Base-by-base conservation (phyloP, 768 basidiomycete genomes). In the Boletellus ananas region DNA sequence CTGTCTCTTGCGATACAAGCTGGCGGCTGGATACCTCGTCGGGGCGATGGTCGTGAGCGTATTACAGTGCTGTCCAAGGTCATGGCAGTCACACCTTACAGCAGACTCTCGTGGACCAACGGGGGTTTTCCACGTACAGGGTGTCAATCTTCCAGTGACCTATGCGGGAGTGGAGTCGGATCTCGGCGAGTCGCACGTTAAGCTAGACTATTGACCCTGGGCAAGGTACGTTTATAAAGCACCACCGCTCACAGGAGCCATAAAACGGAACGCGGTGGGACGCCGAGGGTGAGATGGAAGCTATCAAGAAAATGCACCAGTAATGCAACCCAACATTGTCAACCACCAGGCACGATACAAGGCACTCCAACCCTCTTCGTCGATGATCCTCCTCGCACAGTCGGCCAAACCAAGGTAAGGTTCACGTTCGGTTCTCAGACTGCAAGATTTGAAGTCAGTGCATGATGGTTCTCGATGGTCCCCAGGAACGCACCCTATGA, bases 301-400 rank as follows among this genome's bases (percentile, higher is more conserved):
- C 43, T 21, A 57, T 56, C 58, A 69, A 29, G 73, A 67, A 21
- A 73, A 64, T 43, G 81, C 79, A 54, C 79, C 84, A 43, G 63
- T 70, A 31, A 85, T 64, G 35, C 79, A 79, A 25, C 80, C 84
- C 35, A 89, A 57, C 65, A 87, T 71, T 4, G 86, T 89, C 43
- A 90, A 62, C 90, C 90, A 92, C 89, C 89, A 92, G 5, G 84
- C 90, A 31, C 90, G 83, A 62, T 88, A 90, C 47, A 94, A 65
- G 0, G 87, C 77, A 56, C 66, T 63, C 70, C 77, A 78, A 1
- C 91, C 91, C 64, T 94, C 91, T 66, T 94, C 90, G 31, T 85
- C 76, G 12, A 86, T 62, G 31, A 92, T 90, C 55, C 81, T 77
- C 68, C 86, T 87, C 11, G 74, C 82, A 51, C 89, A 91, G 62